A percentile compares a stretch with the other conserved stretches of the same genome.
These are phyloP conservation scores for Nannochloris sp. DNA, from an alignment of 139 green algal species.

Conservation along the genomic window DNA sequence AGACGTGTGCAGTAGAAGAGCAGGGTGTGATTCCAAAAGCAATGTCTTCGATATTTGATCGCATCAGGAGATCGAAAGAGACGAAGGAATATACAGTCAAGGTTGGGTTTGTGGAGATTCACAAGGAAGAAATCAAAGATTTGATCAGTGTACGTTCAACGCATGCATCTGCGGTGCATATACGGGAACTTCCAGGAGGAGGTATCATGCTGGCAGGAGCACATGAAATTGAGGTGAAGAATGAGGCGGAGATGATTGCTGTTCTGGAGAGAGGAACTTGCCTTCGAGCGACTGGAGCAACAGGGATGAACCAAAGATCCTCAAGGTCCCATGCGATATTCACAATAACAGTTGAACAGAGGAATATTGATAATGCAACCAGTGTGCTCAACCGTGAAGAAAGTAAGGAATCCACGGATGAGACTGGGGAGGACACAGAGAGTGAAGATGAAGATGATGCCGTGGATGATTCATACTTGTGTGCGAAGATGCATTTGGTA, in stretches of 20 bases:
- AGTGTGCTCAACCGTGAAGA: slow-evolving; percentile 26
- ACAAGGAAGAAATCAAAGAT: slow-evolving; percentile 86
- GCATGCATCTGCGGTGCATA: slow-evolving; percentile 31
- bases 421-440: slow-evolving; percentile 10
- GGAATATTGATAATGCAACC: slow-evolving; percentile 32
- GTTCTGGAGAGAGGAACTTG: slow-evolving; percentile 71
- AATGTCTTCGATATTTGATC: slow-evolving; percentile 65
- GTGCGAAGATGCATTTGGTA: slow-evolving; percentile 93
- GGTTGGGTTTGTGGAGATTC: slow-evolving; percentile 88
- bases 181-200: slow-evolving; percentile 62
- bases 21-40: slow-evolving; percentile 73
- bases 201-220: slow-evolving; percentile 72
- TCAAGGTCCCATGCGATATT: slow-evolving; percentile 93
- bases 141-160: slow-evolving; percentile 41
- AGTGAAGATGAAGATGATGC: slow-evolving; percentile 1
- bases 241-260: slow-evolving; percentile 63
- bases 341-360: slow-evolving; percentile 93
- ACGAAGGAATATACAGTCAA: slow-evolving; percentile 56
- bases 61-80: slow-evolving; percentile 31
- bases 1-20: neutral
- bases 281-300: slow-evolving; percentile 67
- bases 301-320: slow-evolving; percentile 82
- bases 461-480: slow-evolving; percentile 64
- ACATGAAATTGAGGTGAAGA: slow-evolving; percentile 63
- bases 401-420: slow-evolving; percentile 24